Evolutionary conservation across 345 rosid species (phyloP), one percentile per base, ranked within the genome.

Genomic region (Geranium rotundifolium): DNA sequence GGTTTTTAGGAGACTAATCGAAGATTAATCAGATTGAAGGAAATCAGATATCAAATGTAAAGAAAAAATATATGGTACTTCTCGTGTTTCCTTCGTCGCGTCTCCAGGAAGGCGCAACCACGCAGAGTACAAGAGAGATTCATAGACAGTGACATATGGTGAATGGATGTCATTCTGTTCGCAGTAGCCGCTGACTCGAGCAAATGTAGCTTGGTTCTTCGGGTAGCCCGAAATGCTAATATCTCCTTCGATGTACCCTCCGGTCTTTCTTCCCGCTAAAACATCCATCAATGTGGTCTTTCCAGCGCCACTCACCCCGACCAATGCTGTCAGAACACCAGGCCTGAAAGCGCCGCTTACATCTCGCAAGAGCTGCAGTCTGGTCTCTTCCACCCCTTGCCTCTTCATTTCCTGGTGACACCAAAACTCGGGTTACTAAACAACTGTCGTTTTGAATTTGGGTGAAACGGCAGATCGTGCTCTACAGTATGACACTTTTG

Each of bases 261-360:
- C 87, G 14, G 96, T 86, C 71, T 89, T 89, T 72, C 96, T 80
- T 57, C 96, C 93, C 0, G 95, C 95, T 56, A 89, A 68, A 27
- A 89, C 96, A 77, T 89, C 96, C 96, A 89, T 89, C 57, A 89
- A 73, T 39, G 96, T 89, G 54, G 96, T 89, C 81, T 89, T 89
- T 39, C 96, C 96, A 17, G 96, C 96, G 70, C 96, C 96, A 73
- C 88, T 89, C 6, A 89, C 95, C 63, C 95, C 95, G 0, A 89
- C 89, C 29, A 89, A 73, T 54, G 96, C 96, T 68, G 96, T 89
- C 65, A 89, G 66, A 56, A 89, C 61, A 1, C 96, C 91, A 57
- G 93, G 96, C 52, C 93, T 77, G 69, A 89, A 86, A 59, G 89
- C 85, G 34, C 95, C 96, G 62, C 88, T 80, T 46, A 83, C 90